Base-by-base conservation (phyloP, 495 filamentous ascomycete genomes). In the Hyaloscypha hepaticicola region DNA sequence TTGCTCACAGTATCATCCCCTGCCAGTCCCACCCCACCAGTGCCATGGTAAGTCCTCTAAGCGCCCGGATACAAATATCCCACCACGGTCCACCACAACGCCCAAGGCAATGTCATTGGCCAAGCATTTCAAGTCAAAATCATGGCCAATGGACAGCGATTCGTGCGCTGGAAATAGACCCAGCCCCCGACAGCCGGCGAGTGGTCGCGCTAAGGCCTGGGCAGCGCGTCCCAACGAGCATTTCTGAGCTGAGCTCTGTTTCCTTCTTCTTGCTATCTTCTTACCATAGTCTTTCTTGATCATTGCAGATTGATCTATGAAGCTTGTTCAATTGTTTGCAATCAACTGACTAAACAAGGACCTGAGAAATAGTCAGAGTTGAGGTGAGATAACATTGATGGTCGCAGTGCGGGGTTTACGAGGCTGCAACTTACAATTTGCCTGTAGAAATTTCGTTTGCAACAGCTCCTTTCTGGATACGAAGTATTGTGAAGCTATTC, bases 111-210 rank as follows among this genome's bases (percentile, higher is more conserved):
- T 8, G 34, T 34, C 56, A 65, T 69, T 69, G 66, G 66, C 27
- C 24, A 14, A 28, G 22, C 33, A 27, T 14, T n/a, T 22, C 41
- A 19, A 33, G n/a, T 9, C 21, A 25, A 33, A 31, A 33, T 53
- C 25, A 55, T 64, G 58, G 48, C 55, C 60, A 61, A 27, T 61
- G 48, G 38, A 12, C 31, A 50, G 12, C 50, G 12, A 61, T 63
- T 61, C 56, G 56, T 45, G 31, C 14, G 45, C 56, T 66, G 21
- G 33, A 70, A 70, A 70, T 70, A 70, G 68, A 58, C 58, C 61
- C 68, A 64, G 67, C 55, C 64, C 60, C 64, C 64, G 63, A 45
- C 55, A 19, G 16, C 27, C 6, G 14, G 26, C 29, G 26, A 24
- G 22, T 27, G 28, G 29, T 26, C 66, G 66, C 66, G 65, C 66